Evolutionary conservation across 495 filamentous ascomycete genomes (phyloP), one percentile per base, ranked within the genome.

Genomic region (Podospora sp.): DNA sequence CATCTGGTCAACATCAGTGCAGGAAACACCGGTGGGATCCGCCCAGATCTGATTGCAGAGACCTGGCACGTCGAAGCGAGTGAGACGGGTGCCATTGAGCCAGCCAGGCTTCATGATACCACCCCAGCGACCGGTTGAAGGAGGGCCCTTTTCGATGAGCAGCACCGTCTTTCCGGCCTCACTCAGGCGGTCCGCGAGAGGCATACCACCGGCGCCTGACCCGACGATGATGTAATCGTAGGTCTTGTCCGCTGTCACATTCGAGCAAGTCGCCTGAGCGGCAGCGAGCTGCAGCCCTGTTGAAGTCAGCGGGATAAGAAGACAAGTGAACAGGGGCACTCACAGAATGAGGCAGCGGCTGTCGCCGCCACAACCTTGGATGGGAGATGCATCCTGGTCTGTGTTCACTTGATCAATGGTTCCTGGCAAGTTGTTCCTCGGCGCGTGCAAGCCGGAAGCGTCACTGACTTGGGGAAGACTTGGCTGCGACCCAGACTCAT

Each of bases 21-120:
- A 91, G 40, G 84, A 80, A 70, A 87, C 85, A 62, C 82, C 88
- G 14, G 75, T 75, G 20, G 84, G 86, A 67, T 86, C 83, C 35
- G 78, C 80, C 84, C 84, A 90, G 63, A 88, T 89, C 72, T 87
- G 83, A 69, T 86, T 90, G 75, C 86, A 90, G 59, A 92, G 83
- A 60, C 90, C 90, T 0, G 90, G 90, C 8, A 92, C 84, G 73
- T 93, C 90, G 66, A 92, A 90, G 22, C 88, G 82, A 24, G 90
- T 92, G 52, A 93, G 77, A 55, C 84, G 84, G 24, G 87, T 87
- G 35, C 85, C 85, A 29, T 80, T 75, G 20, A 91, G 81, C 83
- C 90, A 89, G 26, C 83, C 82, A n/a, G 88, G 87, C 64, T 81
- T 83, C 68, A 80, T 70, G 0, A 67, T 81, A 58, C 87, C 86